Conservation (phyloP, 257 asterid species). For the Nicotiana otophora region DNA sequence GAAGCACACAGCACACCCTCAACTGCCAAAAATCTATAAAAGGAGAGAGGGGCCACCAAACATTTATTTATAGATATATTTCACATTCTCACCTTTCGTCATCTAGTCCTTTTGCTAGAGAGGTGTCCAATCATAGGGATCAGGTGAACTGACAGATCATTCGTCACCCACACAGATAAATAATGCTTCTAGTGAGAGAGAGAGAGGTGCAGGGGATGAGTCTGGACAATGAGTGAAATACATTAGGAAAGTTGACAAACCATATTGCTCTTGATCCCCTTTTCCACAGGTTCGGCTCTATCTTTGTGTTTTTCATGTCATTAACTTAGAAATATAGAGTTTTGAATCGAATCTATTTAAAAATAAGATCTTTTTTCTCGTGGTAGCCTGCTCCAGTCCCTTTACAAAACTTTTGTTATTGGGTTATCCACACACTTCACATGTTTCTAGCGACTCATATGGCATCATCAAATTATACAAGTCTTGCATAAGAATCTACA, state of each 20-base stretch:
- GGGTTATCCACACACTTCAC: too few species aligned
- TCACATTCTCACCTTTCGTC: not conserved
- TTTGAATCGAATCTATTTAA: too few species aligned
- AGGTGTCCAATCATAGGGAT: not conserved
- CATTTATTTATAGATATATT: not conserved
- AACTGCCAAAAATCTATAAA: not conserved
- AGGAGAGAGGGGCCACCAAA: not conserved
- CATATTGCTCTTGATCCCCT: not conserved
- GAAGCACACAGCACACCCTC: not conserved
- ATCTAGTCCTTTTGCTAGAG: not conserved
- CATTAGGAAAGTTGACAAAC: not conserved
- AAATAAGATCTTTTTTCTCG: too few species aligned
- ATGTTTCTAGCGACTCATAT: too few species aligned
- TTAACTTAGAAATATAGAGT: not conserved
- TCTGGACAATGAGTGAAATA: not conserved
- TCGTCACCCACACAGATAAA: not conserved
- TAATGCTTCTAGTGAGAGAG: not conserved
- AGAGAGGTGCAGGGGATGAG: not conserved
- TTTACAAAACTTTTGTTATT: too few species aligned
- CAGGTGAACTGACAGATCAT: not conserved
- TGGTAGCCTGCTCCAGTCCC: too few species aligned
- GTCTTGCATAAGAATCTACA: too few species aligned
- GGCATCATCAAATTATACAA: too few species aligned
- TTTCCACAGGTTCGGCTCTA: not conserved
- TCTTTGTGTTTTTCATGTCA: not conserved